Conservation (phyloP, 1,139 yeast species). For the Suhomyces bokatorum region DNA sequence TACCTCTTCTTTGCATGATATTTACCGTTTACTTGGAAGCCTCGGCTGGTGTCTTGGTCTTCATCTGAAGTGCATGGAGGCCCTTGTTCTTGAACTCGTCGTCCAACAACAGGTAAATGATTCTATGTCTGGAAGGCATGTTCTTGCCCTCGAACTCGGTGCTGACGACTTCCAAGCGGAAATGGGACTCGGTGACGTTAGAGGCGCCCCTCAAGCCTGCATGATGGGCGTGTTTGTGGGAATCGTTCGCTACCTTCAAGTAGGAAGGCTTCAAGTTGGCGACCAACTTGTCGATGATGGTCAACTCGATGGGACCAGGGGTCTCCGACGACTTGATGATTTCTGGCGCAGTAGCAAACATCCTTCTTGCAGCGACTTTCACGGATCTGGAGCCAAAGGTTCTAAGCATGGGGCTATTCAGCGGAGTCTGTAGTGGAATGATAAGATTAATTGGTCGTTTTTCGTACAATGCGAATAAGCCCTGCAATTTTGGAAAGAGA, state of each 20-base stretch:
- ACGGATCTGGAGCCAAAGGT: neutral
- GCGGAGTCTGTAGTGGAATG: too few species aligned
- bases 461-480: too few species aligned
- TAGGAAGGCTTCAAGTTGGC: conserved; percentile 49
- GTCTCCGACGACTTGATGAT: conserved; percentile 15
- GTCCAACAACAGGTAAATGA: conserved; percentile 66
- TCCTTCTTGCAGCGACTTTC: conserved; percentile 1
- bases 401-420: conserved; percentile 3
- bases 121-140: conserved; percentile 77
- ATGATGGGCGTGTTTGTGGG: conserved; percentile 87
- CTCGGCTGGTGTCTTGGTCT: conserved; percentile 76
- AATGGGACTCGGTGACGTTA: conserved; percentile 83
- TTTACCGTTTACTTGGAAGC: conserved; percentile 28
- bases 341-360: conserved; percentile 8
- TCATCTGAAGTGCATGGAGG: conserved; percentile 86
- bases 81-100: conserved; percentile 73
- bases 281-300: conserved; percentile 49
- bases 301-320: conserved; percentile 54
- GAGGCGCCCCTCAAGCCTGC: conserved; percentile 74
- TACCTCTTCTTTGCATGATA: neutral
- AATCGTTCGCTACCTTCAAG: conserved; percentile 72
- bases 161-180: conserved; percentile 70
- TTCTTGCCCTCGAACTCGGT: conserved; percentile 64
- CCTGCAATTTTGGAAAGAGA: too few species aligned
- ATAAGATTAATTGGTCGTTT: too few species aligned